Percentiles rank a stretch among this genome's conserved stretches.
Conservation (phyloP, 2,329 filamentous ascomycete species). For the Tetracladium maxilliforme region DNA sequence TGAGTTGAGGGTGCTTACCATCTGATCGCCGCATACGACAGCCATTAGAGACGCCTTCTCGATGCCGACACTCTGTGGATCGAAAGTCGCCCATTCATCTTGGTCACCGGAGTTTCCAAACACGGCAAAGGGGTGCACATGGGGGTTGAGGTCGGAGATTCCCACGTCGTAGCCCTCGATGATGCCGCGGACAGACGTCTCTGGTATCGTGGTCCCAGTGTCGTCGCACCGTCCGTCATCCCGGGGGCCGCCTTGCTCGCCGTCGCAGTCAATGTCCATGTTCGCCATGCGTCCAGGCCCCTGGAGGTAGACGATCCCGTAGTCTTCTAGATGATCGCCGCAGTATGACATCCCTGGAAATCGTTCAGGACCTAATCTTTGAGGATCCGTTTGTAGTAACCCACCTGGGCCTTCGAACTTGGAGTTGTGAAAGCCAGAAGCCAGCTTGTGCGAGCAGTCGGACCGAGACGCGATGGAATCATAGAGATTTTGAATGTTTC, state of each 20-base stretch:
- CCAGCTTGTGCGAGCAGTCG: too few species aligned
- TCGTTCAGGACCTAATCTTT: too few species aligned
- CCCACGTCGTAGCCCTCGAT: constrained; percentile 1
- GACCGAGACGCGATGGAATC: too few species aligned
- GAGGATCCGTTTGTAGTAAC: too few species aligned
- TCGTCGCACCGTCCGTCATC: constrained; percentile 29
- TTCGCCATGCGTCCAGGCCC: constrained; percentile 22
- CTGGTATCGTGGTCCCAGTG: too few species aligned
- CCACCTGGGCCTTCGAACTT: too few species aligned
- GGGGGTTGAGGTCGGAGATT: constrained; percentile 10
- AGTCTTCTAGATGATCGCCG: constrained; percentile 24
- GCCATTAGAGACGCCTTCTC: constrained; percentile 2
- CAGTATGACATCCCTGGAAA: constrained; percentile 25
- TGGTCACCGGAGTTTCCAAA: constrained; percentile 8
- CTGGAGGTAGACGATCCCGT: constrained; percentile 35
- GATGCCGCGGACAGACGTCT: too few species aligned
- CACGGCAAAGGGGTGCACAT: constrained; percentile 12
- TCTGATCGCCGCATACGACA: constrained; percentile 3
- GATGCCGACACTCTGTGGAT: constrained; percentile 1
- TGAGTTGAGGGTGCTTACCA: background rate
- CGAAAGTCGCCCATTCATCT: constrained; percentile 1
- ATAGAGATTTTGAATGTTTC: too few species aligned
- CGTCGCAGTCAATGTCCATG: constrained; percentile 3
- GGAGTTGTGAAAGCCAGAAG: constrained; percentile 5
- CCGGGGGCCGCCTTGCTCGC: constrained; percentile 18